Base-by-base conservation (phyloP, 129 eudicot species). In the Flaveria robusta region DNA sequence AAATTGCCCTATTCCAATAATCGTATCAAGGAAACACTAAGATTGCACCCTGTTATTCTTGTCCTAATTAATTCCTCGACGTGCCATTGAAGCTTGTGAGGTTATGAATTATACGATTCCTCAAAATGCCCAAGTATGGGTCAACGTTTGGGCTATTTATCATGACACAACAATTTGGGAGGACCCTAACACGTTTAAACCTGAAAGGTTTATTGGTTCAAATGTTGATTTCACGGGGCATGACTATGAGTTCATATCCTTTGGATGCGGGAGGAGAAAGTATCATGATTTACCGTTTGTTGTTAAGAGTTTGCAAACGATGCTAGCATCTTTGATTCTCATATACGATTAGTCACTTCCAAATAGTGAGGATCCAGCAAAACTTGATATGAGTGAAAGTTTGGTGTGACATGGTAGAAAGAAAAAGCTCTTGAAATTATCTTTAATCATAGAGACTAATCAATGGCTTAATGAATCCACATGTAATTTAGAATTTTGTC, bases 91-190 rank as follows among this genome's bases (percentile, higher is more conserved):
- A 37, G 43, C 75, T 1, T 77, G 81, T 51, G 66, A 68, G 15
- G 75, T 77, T 2, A 74, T 81, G 84, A 68, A 68, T 16, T 81
- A 81, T 56, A 81, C 84, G 2, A 74, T 81, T 58, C 80, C 84
- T 73, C 39, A 74, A 60, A 56, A 80, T 27, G 0, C 80, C 7
- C 47, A 56, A 66, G 46, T 74, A n/a, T 62, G 74, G 15, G 68
- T 80, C 6, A 80, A 80, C 20, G 27, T 80, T 22, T 80, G 83
- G 83, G 80, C 84, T 11, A 73, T 74, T n/a, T 68, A 76, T 14
- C 75, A 65, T 2, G 84, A 80, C 74, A 64, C 84, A 8, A 13
- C 50, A 6, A 3, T 67, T 9, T 80, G 84, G 84, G 79, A 74
- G 10, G 79, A 80, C 60, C 75, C 84, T 20, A 12, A 66, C 29